Base-by-base conservation (phyloP, 2,329 filamentous ascomycete species). In the Cyphellophora europaea region DNA sequence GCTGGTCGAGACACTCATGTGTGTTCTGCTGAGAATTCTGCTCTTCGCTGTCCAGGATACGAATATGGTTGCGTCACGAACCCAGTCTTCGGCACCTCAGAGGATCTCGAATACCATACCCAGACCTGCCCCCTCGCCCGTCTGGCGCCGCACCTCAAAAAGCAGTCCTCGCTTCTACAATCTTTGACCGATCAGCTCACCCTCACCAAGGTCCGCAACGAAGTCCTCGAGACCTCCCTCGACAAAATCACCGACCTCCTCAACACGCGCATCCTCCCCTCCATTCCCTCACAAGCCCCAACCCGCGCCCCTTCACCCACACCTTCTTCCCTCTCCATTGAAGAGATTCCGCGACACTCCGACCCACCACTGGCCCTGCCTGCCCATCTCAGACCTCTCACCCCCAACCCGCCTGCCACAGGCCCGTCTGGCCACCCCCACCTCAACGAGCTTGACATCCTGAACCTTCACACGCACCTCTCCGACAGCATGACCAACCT, bases 401-500 rank as follows among this genome's bases (percentile, higher is more conserved):
- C 44, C 8, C 45, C 41, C 23, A 45, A 44, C 11, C 49, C 56
- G 6, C 52, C 49, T 30, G 40, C 49, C 4, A 49, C 62, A 42
- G 66, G 71, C 15, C n/a, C n/a, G n/a, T n/a, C n/a, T n/a, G n/a
- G n/a, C n/a, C n/a, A n/a, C n/a, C n/a, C n/a, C n/a, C n/a, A n/a
- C n/a, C n/a, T n/a, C n/a, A 71, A 72, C 34, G 74, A 78, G 45
- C 62, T 79, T 2, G 65, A 78, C 16, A 72, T 69, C 2, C 64
- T 78, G 32, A 73, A 78, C 49, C 74, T 78, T 47, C 69, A 66
- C 14, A n/a, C 58, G 17, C 41, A 32, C 16, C 37, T 49, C 6
- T 41, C 45, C 18, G 32, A 42, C 11, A 37, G 46, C 17, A 32
- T 47, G 19, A 27, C 41, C n/a, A 33, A 35, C 5, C 31, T 47